phyloP scores from a whole-genome alignment of 1,284 basidiomycete species.

The Cystobasidium pallidum region DNA sequence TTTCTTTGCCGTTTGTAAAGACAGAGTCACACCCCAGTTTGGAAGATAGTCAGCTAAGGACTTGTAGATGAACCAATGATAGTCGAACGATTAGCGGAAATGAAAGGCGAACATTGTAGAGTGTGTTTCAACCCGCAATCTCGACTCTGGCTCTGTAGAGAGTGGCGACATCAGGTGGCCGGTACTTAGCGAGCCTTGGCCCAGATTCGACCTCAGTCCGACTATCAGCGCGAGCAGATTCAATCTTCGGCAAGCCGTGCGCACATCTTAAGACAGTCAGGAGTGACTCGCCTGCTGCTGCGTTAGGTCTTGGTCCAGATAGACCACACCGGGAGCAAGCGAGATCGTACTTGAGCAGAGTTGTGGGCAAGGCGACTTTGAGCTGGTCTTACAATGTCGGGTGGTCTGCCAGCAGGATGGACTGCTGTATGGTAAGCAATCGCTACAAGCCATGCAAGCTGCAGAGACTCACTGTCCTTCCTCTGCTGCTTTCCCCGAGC shows the following conservation, averaged over 20 bases:
- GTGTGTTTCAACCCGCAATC: too few relatives aligned
- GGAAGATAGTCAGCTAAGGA: too few relatives aligned
- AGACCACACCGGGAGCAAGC: background rate
- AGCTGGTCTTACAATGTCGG: conserved; percentile 13
- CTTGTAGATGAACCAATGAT: too few relatives aligned
- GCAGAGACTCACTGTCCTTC: background rate
- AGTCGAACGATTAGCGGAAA: too few relatives aligned
- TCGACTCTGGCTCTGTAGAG: too few relatives aligned
- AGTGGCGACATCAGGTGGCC: too few relatives aligned
- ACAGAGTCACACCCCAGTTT: too few relatives aligned
- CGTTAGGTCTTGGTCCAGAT: background rate
- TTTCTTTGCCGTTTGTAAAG: too few relatives aligned
- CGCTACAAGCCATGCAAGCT: background rate
- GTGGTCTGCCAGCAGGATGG: conserved; percentile 28
- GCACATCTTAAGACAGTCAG: background rate
- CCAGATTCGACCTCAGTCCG: background rate
- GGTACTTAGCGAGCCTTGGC: background rate
- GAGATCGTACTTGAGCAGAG: conserved; percentile 21
- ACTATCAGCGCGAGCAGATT: background rate
- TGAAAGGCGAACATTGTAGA: too few relatives aligned
- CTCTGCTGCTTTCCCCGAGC: background rate
- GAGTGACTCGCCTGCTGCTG: background rate
- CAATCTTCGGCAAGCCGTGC: background rate
- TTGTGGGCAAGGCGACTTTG: background rate
- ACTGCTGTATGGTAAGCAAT: conserved; percentile 18